Evolutionary conservation across 2,329 filamentous ascomycete genomes (phyloP).

Genomic region (Endothia cerciana): DNA sequence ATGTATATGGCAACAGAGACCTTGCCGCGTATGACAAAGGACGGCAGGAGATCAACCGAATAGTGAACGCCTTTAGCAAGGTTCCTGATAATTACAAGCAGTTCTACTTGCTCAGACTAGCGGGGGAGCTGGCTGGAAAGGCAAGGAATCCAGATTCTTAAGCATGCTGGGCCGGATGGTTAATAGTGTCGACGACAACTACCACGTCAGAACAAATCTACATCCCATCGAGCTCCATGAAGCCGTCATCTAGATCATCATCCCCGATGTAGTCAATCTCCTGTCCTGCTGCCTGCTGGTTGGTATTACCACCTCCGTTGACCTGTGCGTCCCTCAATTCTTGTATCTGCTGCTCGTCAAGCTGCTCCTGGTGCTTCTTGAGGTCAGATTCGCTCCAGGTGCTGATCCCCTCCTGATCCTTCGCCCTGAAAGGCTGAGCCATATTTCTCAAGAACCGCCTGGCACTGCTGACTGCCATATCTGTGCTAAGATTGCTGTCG

Average conservation of each 20-base stretch:
- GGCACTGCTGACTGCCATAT: slow-evolving; percentile 89
- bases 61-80: slow-evolving; percentile 65
- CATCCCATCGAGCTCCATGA: slow-evolving; percentile 51
- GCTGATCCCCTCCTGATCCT: slow-evolving; percentile 88
- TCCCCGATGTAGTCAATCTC: slow-evolving; percentile 55
- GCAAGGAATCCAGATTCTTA: slow-evolving; percentile 8
- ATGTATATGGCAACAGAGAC: slow-evolving; percentile 89
- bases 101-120: slow-evolving; percentile 77
- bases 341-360: slow-evolving; percentile 68
- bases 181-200: neutral
- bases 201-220: neutral
- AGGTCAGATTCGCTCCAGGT: slow-evolving; percentile 87
- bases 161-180: neutral
- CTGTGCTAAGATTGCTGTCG: slow-evolving; percentile 88
- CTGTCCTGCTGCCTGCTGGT: slow-evolving; percentile 29
- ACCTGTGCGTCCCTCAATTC: slow-evolving; percentile 54
- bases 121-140: slow-evolving; percentile 60
- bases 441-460: slow-evolving; percentile 89
- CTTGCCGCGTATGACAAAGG: slow-evolving; percentile 83
- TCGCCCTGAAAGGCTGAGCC: slow-evolving; percentile 84
- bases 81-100: slow-evolving; percentile 68
- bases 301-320: slow-evolving; percentile 23
- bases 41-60: slow-evolving; percentile 70
- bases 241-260: slow-evolving; percentile 55
- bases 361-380: slow-evolving; percentile 75